Base-by-base conservation (phyloP, 176 grass and related monocot genomes). In the Hyparrhenia diplandra region DNA sequence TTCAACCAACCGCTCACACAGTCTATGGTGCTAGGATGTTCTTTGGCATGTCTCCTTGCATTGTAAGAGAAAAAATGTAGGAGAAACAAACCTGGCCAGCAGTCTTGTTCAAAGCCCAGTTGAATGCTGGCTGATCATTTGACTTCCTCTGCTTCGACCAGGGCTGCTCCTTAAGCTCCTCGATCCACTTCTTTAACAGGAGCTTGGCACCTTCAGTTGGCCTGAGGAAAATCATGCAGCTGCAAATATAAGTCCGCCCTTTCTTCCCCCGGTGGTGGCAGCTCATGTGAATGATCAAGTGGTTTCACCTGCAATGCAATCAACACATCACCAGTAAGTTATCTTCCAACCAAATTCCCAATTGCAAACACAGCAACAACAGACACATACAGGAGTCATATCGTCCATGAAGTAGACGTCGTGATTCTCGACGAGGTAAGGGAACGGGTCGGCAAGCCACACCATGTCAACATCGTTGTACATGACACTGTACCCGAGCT, bases 381-480 rank as follows among this genome's bases (percentile, higher is more conserved):
- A 80, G 67, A 30, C 16, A 83, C 82, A 20, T 88, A 98, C 95
- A 43, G 88, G 86, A 76, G 86, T 81, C 92, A 98, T 98, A 63
- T 98, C 95, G 21, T 98, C 95, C 74, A 91, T 95, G 86, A 98
- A 98, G 88, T 98, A 98, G 10, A 95, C 84, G 24, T 98, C 95
- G 23, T 98, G 95, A 6, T 82, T 63, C 6, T 90, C 95, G 5
- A 89, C 82, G 5, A 98, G 80, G 73, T 95, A 95, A 18, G 76
- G 82, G 68, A 98, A 95, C 21, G 95, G 95, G 29, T 98, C 90
- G 4, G 92, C 86, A 16, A 98, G 71, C 95, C 95, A 98, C 55
- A 95, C 92, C 95, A 98, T 98, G 65, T 98, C 92, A 3, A 98
- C 95, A 31, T 98, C 95, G 69, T 95, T 98, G 86, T 98, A 98